These are phyloP conservation scores for Quercus gilva DNA, from an alignment of 306 rosid genomes.

Conservation along the genomic window DNA sequence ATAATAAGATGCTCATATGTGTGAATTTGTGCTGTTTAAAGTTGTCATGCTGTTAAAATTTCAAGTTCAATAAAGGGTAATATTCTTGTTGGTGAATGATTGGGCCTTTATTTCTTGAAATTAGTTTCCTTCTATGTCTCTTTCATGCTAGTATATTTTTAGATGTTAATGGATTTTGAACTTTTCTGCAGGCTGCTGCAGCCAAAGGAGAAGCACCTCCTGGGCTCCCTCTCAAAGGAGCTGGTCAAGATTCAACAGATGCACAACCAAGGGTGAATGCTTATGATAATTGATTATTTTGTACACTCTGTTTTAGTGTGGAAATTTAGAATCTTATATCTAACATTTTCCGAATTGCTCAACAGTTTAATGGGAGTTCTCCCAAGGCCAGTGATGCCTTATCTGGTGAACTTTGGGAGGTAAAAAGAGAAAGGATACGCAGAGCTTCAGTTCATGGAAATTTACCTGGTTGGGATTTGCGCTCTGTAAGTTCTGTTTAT, in stretches of 20 bases:
- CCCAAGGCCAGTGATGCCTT: slow-evolving; percentile 94
- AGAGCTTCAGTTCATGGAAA: slow-evolving; percentile 72
- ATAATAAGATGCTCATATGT: neutral
- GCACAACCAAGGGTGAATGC: slow-evolving; percentile 58
- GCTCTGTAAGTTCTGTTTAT: slow-evolving; percentile 66
- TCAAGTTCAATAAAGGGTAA: neutral
- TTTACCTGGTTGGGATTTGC: slow-evolving; percentile 85
- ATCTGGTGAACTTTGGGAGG: slow-evolving; percentile 98
- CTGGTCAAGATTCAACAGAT: slow-evolving; percentile 96
- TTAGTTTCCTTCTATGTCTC: neutral
- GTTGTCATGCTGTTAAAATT: neutral
- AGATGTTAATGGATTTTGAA: slow-evolving; percentile 16
- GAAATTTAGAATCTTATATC: slow-evolving; percentile 11
- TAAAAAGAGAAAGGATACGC: slow-evolving; percentile 84
- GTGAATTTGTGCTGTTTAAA: neutral
- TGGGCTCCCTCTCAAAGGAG: slow-evolving; percentile 97
- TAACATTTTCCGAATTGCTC: slow-evolving; percentile 14
- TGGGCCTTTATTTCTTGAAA: slow-evolving; percentile 11
- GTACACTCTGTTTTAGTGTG: neutral
- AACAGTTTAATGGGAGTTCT: slow-evolving; percentile 75
- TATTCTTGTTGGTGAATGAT: neutral
- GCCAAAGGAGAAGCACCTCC: slow-evolving; percentile 99
- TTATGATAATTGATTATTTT: slow-evolving; percentile 16
- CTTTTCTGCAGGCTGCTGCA: slow-evolving; percentile 84
- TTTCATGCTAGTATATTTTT: neutral